Evolutionary conservation across 164 flowering plant species (phyloP), one percentile per base, ranked within the genome.

Genomic region (Stephania yunnanensis): DNA sequence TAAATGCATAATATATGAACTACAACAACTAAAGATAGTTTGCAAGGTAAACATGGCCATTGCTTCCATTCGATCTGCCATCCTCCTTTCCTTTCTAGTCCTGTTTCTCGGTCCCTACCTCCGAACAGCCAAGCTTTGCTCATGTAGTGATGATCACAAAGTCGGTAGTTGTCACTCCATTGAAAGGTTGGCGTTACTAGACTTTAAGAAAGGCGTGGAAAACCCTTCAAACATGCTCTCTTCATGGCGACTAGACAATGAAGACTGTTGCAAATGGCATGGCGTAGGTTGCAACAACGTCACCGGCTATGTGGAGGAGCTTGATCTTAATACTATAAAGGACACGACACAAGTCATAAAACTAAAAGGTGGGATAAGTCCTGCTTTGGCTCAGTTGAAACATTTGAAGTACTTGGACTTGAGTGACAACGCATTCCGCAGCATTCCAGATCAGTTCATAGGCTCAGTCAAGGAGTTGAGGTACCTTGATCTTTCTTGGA

Each of bases 321-420:
- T 68, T 19, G 46, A 74, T 8, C 76, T 74, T 29, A 25, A 64
- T 30, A 55, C 55, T 31, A 68, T 67, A 13, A n/a, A n/a, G n/a
- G n/a, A n/a, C n/a, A n/a, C n/a, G n/a, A n/a, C n/a, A n/a, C n/a
- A n/a, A n/a, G n/a, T n/a, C n/a, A n/a, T n/a, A n/a, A n/a, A n/a
- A n/a, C n/a, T n/a, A n/a, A n/a, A n/a, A n/a, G 46, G 46, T 13
- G 20, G 36, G 68, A 55, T 72, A 30, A 72, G n/a, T 58, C 13
- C 67, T 58, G 55, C 67, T 9, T 29, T 72, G 46, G 19, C 61
- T 30, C 29, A 67, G 11, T 48, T 78, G 45, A 65, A 74, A 65
- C 55, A 75, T 53, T 46, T 78, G 53, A 68, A 42, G 8, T 71
- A 64, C 63, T 71, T 78, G 68, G 77, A 78, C 71, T 45, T 78